These are phyloP conservation scores for Penicillium hordei DNA, from an alignment of 2,329 filamentous ascomycete genomes.

Conservation along the genomic window DNA sequence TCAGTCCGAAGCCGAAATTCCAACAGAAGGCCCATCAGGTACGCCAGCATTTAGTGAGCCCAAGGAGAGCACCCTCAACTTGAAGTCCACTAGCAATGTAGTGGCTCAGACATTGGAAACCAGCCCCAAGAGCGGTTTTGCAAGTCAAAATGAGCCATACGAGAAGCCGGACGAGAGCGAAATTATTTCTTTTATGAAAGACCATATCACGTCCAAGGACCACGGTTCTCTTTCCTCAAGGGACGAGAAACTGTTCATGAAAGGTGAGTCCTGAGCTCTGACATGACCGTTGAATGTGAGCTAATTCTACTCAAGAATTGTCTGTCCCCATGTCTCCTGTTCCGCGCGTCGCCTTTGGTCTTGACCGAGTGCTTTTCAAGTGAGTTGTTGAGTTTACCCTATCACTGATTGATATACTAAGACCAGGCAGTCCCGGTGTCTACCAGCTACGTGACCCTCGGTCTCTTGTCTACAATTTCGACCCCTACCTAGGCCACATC, in stretches of 20 bases:
- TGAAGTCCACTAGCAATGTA: not conserved
- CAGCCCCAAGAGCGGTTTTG: not conserved
- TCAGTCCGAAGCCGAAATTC: not conserved
- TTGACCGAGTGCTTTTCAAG: slow-evolving; percentile 94
- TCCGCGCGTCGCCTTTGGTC: slow-evolving; percentile 67
- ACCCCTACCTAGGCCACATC: slow-evolving; percentile 87
- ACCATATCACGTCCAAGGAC: slow-evolving; percentile 1
- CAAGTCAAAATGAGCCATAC: not conserved
- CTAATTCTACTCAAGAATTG: slow-evolving; percentile 31
- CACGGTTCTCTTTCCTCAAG: slow-evolving; percentile 16
- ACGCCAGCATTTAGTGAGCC: not conserved
- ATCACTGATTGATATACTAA: slow-evolving; percentile 3
- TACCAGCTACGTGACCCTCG: slow-evolving; percentile 87
- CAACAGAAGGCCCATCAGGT: not conserved
- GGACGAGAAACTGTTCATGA: slow-evolving; percentile 10
- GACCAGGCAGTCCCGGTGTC: slow-evolving; percentile 63
- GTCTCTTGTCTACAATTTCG: slow-evolving; percentile 91
- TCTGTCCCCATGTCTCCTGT: slow-evolving; percentile 52
- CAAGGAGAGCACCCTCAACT: not conserved
- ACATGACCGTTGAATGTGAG: not conserved
- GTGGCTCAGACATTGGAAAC: not conserved
- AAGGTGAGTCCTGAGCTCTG: slow-evolving; percentile 17
- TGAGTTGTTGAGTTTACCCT: slow-evolving; percentile 32
- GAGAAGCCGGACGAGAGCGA: not conserved
- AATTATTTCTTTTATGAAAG: not conserved